Conservation (phyloP, 2,329 filamentous ascomycete species). For the Colletotrichum sp. region DNA sequence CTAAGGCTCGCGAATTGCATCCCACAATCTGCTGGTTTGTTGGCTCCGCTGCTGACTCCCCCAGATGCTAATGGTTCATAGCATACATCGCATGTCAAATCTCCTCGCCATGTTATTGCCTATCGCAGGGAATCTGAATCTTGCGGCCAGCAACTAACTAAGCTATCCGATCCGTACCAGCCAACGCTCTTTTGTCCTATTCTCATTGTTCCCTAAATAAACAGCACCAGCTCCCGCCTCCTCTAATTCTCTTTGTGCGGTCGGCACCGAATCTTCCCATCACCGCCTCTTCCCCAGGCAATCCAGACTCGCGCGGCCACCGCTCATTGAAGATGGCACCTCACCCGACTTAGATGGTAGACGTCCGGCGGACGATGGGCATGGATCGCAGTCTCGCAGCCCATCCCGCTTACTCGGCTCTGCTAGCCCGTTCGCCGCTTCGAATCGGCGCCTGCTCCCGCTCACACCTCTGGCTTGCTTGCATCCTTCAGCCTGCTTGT, state of each 20-base stretch:
- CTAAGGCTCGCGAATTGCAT: background rate
- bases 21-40: background rate
- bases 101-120: background rate
- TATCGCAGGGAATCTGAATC: background rate
- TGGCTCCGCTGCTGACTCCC: background rate
- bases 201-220: background rate
- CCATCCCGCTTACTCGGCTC: conserved; percentile 2
- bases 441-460: background rate
- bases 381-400: background rate
- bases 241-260: background rate
- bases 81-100: background rate
- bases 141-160: background rate
- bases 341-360: background rate
- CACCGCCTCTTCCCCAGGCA: background rate
- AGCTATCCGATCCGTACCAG: background rate
- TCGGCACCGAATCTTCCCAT: background rate
- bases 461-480: background rate
- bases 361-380: background rate
- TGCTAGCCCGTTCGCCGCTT: background rate
- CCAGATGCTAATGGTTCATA: background rate
- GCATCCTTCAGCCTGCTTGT: background rate
- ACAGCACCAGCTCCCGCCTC: background rate
- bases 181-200: background rate
- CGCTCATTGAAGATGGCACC: background rate
- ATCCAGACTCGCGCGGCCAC: background rate